phyloP scores from a whole-genome alignment of 2,329 filamentous ascomycete species.

The Diaporthe capsici region DNA sequence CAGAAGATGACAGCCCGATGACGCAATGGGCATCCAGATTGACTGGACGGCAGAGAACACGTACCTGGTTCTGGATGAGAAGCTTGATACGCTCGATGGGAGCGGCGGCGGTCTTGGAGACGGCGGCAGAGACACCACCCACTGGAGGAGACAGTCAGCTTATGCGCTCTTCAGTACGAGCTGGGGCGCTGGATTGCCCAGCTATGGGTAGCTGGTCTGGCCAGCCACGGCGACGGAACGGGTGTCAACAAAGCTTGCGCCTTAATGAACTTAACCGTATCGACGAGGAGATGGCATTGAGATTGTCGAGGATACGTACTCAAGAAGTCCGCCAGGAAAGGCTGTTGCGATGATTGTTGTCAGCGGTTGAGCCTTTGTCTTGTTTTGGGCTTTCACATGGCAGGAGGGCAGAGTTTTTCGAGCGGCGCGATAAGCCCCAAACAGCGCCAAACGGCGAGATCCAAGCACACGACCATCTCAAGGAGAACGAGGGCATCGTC shows the following conservation, averaged over 20 bases:
- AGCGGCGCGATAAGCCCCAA: slow-evolving; percentile 37
- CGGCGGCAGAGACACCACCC: slow-evolving; percentile 99
- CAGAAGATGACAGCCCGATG: background rate
- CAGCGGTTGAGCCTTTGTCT: slow-evolving; percentile 30
- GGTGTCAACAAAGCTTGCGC: background rate
- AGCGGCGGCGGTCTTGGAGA: slow-evolving; percentile 99
- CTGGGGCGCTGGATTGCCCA: background rate
- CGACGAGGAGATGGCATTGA: background rate
- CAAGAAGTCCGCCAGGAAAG: slow-evolving; percentile 98
- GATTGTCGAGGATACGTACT: slow-evolving; percentile 76
- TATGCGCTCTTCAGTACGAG: background rate
- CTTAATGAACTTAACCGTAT: background rate
- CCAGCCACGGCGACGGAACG: slow-evolving; percentile 8
- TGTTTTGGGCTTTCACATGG: slow-evolving; percentile 38
- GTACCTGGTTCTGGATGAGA: slow-evolving; percentile 99
- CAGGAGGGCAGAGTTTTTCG: slow-evolving; percentile 33
- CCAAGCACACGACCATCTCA: slow-evolving; percentile 21
- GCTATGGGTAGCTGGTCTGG: slow-evolving; percentile 1
- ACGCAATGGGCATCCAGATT: background rate
- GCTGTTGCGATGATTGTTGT: slow-evolving; percentile 63
- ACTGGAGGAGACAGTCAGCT: slow-evolving; percentile 69
- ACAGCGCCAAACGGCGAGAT: background rate
- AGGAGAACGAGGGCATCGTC: slow-evolving; percentile 27
- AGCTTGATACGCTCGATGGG: slow-evolving; percentile 99
- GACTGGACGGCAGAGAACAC: slow-evolving; percentile 49